Conservation (phyloP, 352 stramenopile species). For the Phytopythium ostracodes region DNA sequence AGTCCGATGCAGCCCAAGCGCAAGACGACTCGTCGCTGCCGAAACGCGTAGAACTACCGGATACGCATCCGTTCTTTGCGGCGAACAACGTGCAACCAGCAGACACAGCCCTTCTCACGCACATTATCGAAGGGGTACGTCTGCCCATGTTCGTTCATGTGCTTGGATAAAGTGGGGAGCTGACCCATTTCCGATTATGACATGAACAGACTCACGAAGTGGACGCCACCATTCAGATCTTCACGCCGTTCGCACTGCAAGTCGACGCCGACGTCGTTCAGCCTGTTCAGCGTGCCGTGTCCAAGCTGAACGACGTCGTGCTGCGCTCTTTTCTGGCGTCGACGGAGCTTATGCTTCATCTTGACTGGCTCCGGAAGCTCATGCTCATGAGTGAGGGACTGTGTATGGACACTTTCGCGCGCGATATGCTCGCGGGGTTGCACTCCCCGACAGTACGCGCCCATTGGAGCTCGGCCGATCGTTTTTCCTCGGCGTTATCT, state of each 20-base stretch:
- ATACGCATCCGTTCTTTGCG: neutral
- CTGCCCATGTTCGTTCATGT: no score
- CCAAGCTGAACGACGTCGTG: conserved; percentile 42
- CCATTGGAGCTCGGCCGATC: conserved; percentile 39
- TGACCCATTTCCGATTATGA: neutral
- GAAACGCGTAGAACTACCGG: neutral
- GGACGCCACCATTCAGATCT: conserved; percentile 5
- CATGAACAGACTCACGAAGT: neutral
- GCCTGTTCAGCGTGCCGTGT: conserved; percentile 32
- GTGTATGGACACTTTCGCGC: conserved; percentile 68
- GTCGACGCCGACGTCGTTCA: conserved; percentile 32
- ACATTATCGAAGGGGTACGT: conserved; percentile 3
- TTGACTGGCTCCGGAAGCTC: conserved; percentile 57
- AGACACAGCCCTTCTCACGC: neutral
- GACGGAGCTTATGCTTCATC: conserved; percentile 39
- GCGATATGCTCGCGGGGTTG: conserved; percentile 45
- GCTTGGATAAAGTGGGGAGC: neutral
- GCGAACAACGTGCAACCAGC: neutral
- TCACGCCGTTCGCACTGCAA: conserved; percentile 44
- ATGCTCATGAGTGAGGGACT: conserved; percentile 73
- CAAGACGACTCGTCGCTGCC: neutral
- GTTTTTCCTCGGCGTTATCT: conserved; percentile 42
- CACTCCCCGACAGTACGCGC: conserved; percentile 31
- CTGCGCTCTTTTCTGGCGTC: conserved; percentile 38
- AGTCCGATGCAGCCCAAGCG: neutral